Evolutionary conservation across 768 basidiomycete genomes (phyloP), one percentile per base, ranked within the genome.

Genomic region (Tricholoma saponaceum): DNA sequence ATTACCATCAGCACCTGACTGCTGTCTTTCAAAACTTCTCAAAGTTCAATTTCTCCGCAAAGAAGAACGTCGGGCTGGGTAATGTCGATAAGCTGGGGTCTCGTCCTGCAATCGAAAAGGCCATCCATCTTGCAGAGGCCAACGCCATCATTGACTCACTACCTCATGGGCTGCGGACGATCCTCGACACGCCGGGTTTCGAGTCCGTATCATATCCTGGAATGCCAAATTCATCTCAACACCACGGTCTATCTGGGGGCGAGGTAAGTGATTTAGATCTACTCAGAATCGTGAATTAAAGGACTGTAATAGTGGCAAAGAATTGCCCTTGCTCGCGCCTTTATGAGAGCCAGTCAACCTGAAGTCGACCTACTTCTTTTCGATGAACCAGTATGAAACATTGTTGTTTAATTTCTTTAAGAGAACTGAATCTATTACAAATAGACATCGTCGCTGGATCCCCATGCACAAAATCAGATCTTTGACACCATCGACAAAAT

Each of bases 21-120:
- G 86, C 86, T 18, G 87, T 94, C 18, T 90, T 95, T 70, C 93
- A 95, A 70, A 86, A 86, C 43, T 94, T 93, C 70, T 86, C 88
- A 52, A 87, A 87, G 67, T 92, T 89, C 68, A 86, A 83, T 64
- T 79, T 86, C 5, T 85, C 90, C 0, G 79, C 92, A 16, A 79
- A 84, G 60, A 90, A 93, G 68, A 95, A 95, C 67, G 85, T 93
- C 26, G 93, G 92, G n/a, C 73, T 95, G 3, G 92, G 93, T 18
- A 83, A 80, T 63, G 82, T 94, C 18, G 80, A 81, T 13, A 81
- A 84, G 62, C 70, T 93, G 60, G 73, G 78, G 33, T 79, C 82
- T 52, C 77, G 78, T 14, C 71, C 75, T 3, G 82, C 83, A 10
- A 76, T 95, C 55, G 75, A 81, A 58, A 72, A 74, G 18, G 92